phyloP scores from a whole-genome alignment of 2,329 filamentous ascomycete genomes.

The Aspergillus arachidicola region DNA sequence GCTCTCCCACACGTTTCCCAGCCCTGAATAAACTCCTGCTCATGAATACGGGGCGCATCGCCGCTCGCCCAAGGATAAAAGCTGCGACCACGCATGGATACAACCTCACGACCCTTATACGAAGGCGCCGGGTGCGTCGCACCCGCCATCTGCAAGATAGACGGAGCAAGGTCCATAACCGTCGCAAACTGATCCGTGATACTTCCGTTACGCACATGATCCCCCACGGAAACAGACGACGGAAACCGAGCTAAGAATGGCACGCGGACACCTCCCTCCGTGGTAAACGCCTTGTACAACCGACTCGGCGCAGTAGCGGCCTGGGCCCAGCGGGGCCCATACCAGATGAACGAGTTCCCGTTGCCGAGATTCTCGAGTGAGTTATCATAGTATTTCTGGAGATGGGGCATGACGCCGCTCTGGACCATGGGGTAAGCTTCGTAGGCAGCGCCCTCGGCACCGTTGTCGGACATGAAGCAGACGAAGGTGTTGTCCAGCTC shows the following conservation, averaged over 20 bases:
- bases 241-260: slow-evolving; percentile 55
- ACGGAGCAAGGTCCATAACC: slow-evolving; percentile 56
- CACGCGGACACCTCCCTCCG: slow-evolving; percentile 56
- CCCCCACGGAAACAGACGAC: slow-evolving; percentile 22
- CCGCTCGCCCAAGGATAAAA: slow-evolving; percentile 48
- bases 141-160: slow-evolving; percentile 46
- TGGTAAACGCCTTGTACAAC: slow-evolving; percentile 54
- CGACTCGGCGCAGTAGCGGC: slow-evolving; percentile 55
- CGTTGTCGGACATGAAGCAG: slow-evolving; percentile 66
- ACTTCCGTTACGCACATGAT: slow-evolving; percentile 28
- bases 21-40: slow-evolving; percentile 55
- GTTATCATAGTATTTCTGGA: slow-evolving; percentile 62
- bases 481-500: slow-evolving; percentile 67
- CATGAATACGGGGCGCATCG: slow-evolving; percentile 47
- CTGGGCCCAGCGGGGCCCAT: slow-evolving; percentile 60
- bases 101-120: slow-evolving; percentile 55
- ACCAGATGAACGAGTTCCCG: slow-evolving; percentile 62
- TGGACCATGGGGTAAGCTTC: slow-evolving; percentile 62
- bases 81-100: slow-evolving; percentile 54
- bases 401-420: slow-evolving; percentile 56
- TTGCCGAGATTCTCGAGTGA: slow-evolving; percentile 61
- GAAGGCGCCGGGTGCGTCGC: slow-evolving; percentile 55
- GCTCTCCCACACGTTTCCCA: slow-evolving; percentile 60
- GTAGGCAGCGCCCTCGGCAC: slow-evolving; percentile 61
- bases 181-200: slow-evolving; percentile 58